Percentiles rank a stretch among this genome's conserved stretches.
These are phyloP conservation scores for Allium sativum DNA, from an alignment of 106 monocot species.

Conservation along the genomic window DNA sequence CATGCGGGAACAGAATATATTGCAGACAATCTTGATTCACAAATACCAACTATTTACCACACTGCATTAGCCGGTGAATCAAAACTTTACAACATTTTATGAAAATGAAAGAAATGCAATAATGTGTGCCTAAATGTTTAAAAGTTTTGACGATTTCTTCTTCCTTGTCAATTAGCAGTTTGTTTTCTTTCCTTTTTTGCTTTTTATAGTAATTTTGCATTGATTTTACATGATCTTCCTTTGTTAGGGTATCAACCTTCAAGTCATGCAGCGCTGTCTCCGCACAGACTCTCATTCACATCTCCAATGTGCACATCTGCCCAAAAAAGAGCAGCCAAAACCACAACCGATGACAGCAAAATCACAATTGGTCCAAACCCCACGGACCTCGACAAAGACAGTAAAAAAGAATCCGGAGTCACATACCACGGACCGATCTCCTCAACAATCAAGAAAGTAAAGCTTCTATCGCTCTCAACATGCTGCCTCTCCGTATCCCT, in stretches of 20 bases:
- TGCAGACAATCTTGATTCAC: too few species aligned
- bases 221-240: too few species aligned
- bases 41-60: too few species aligned
- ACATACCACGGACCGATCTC: conserved; percentile 84
- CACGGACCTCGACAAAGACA: conserved; percentile 14
- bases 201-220: too few species aligned
- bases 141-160: too few species aligned
- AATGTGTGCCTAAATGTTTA: too few species aligned
- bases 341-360: conserved; percentile 31
- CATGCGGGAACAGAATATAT: too few species aligned
- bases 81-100: too few species aligned
- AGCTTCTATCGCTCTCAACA: conserved; percentile 89
- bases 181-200: too few species aligned
- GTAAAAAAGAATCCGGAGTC: conserved; percentile 26
- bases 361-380: conserved; percentile 80
- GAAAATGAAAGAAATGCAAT: too few species aligned
- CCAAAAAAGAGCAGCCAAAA: conserved; percentile 38
- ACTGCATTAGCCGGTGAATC: too few species aligned
- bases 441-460: conserved; percentile 89
- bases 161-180: too few species aligned
- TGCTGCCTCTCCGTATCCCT: conserved; percentile 94
- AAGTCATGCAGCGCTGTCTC: conserved; percentile 16
- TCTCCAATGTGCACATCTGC: conserved; percentile 4
- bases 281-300: conserved; percentile 5
- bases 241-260: not conserved